Base-by-base conservation (phyloP, 805 yeast species). In the Limtongozyma cylindracea region DNA sequence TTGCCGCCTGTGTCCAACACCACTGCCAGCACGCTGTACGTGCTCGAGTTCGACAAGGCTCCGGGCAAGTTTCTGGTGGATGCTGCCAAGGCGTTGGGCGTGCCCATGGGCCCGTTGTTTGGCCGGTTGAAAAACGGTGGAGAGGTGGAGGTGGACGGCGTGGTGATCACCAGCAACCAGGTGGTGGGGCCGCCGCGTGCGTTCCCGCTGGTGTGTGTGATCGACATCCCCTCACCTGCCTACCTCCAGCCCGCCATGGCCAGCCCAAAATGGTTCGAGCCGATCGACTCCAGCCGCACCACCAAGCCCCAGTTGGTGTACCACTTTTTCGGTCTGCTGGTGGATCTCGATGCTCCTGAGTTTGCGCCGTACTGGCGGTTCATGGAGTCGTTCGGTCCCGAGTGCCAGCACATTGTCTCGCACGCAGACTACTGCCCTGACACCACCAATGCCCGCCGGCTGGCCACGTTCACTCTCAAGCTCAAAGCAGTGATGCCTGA, bases 81-180 rank as follows among this genome's bases (percentile, higher is more conserved):
- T n/a, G n/a, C n/a, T n/a, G 95, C 96, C 2, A 47, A 41, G 12
- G 60, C 48, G 20, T 43, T 80, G 11, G 80, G 82, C 1, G 61
- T 84, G 6, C 69, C 70, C 15, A 59, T 60, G 4, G 80, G 88
- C 0, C 48, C 55, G 6, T 35, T 56, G 12, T 77, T 49, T 39
- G 60, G 66, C 9, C 37, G 50, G 11, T 51, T 88, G 21, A 55
- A 82, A 8, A 47, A 47, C 5, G 88, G 88, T 2, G 33, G 53
- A 16, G 20, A 61, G 1, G 65, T 82, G 3, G 46, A 56, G 0
- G 61, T 49, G 1, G 45, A 62, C 27, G 92, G 91, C 1, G 53
- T 49, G 1, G 35, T 52, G 0, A 49, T 88, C 1, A 34, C 41
- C 2, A 73, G 94, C 0, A 59, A 60, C 1, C 72, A 78, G 34